Evolutionary conservation across 1,284 basidiomycete species (phyloP).

Genomic region (Cryptococcus hybrid): DNA sequence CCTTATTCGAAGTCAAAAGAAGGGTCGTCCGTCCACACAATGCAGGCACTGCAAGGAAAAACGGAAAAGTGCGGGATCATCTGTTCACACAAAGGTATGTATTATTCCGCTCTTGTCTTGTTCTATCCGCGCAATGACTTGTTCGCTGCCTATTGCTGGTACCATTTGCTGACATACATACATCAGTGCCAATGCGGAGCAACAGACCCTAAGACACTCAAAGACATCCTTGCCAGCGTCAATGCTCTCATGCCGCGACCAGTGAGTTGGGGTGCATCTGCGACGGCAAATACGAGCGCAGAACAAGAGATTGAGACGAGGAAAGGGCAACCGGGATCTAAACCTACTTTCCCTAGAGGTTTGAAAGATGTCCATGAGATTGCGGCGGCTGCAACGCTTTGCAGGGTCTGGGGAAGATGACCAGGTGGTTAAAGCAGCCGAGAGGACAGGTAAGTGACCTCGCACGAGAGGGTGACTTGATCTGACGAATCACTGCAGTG

Average conservation of each 20-base stretch:
- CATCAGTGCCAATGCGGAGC: conserved; percentile 43
- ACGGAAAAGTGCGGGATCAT: conserved; percentile 57
- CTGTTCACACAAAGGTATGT: conserved; percentile 44
- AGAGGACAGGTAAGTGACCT: conserved; percentile 41
- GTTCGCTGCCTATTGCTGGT: not conserved
- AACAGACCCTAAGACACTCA: conserved; percentile 43
- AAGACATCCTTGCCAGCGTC: not conserved
- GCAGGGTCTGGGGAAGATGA: conserved; percentile 28
- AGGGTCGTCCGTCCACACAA: conserved; percentile 74
- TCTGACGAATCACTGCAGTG: conserved; percentile 19
- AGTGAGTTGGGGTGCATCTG: not conserved
- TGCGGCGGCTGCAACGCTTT: conserved; percentile 45
- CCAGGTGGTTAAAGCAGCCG: conserved; percentile 26
- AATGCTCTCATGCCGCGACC: not conserved
- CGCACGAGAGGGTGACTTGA: conserved; percentile 30
- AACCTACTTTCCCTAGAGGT: conserved; percentile 48
- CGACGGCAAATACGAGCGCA: not conserved
- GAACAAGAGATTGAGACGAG: conserved; percentile 25
- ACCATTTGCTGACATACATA: conserved; percentile 8
- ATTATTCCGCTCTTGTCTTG: not conserved
- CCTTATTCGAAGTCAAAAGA: conserved; percentile 77
- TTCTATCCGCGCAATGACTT: not conserved
- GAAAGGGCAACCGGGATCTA: conserved; percentile 42
- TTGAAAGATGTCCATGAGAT: conserved; percentile 50
- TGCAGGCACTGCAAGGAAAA: conserved; percentile 73